phyloP scores from a whole-genome alignment of 2,329 filamentous ascomycete species.

The Claviceps quebecensis region DNA sequence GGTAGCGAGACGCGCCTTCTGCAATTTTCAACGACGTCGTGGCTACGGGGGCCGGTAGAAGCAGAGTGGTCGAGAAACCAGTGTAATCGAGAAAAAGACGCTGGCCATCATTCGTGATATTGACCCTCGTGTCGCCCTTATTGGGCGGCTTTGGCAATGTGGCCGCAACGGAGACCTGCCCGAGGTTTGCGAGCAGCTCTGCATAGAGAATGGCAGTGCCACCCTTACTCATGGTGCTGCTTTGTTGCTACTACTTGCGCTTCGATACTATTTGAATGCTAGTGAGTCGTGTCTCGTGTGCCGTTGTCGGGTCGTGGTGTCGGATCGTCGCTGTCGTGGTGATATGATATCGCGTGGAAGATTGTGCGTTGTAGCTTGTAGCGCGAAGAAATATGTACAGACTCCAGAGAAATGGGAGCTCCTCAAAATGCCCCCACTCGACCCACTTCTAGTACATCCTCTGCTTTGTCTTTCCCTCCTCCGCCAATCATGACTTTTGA shows the following conservation, averaged over 20 bases:
- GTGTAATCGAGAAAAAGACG: slow-evolving; percentile 35
- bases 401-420: background rate
- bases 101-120: slow-evolving; percentile 29
- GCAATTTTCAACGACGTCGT: slow-evolving; percentile 24
- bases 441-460: background rate
- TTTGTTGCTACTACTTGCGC: background rate
- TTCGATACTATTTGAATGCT: background rate
- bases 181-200: slow-evolving; percentile 50
- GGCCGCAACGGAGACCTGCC: slow-evolving; percentile 46
- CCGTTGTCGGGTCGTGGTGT: background rate
- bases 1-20: slow-evolving; percentile 15
- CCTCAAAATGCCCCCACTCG: background rate
- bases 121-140: slow-evolving; percentile 26
- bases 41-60: slow-evolving; percentile 29
- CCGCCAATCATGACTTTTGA: background rate
- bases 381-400: background rate
- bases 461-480: background rate
- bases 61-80: slow-evolving; percentile 19
- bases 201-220: slow-evolving; percentile 38
- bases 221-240: background rate
- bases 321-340: background rate
- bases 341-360: too few species aligned
- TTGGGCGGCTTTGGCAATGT: slow-evolving; percentile 30
- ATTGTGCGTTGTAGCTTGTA: background rate
- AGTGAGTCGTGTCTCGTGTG: background rate